These are phyloP conservation scores for Tetradesmus lagerheimii DNA, from an alignment of 139 green algal genomes.

Conservation along the genomic window DNA sequence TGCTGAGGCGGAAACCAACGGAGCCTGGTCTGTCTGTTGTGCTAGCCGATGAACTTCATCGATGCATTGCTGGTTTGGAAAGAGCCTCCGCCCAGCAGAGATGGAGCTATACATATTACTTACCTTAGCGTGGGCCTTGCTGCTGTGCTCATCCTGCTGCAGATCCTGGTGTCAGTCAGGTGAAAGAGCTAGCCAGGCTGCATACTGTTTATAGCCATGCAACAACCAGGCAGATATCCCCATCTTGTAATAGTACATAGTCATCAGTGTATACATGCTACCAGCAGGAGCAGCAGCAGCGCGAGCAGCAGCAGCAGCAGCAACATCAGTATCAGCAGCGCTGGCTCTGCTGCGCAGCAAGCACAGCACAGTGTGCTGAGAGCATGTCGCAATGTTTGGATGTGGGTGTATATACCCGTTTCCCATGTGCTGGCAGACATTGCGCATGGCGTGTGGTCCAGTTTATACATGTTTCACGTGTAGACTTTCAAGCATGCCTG, in stretches of 20 bases:
- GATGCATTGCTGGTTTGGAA: not conserved
- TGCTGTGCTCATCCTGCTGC: slow-evolving; percentile 31
- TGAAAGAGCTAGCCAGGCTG: not conserved
- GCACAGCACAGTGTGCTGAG: not conserved
- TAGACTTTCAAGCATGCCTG: too few species aligned
- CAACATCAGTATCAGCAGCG: not conserved
- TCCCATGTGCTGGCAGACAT: too few species aligned
- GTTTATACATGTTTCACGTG: too few species aligned
- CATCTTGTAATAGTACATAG: too few species aligned
- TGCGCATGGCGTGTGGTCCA: too few species aligned
- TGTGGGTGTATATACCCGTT: too few species aligned
- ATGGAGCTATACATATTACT: slow-evolving; percentile 15
- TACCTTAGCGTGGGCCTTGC: slow-evolving; percentile 3
- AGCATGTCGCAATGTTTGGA: not conserved
- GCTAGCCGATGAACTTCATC: not conserved
- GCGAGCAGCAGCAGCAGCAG: not conserved
- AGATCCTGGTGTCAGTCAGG: slow-evolving; percentile 40
- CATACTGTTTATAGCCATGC: not conserved
- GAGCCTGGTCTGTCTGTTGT: not conserved
- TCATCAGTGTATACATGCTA: not conserved
- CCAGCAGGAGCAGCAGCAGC: not conserved
- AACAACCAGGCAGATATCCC: not conserved
- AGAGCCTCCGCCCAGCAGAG: not conserved
- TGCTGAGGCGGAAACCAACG: too few species aligned
- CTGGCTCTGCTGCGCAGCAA: not conserved